These are phyloP conservation scores for Phytophthora cryptogea DNA, from an alignment of 352 stramenopile genomes.

Conservation along the genomic window DNA sequence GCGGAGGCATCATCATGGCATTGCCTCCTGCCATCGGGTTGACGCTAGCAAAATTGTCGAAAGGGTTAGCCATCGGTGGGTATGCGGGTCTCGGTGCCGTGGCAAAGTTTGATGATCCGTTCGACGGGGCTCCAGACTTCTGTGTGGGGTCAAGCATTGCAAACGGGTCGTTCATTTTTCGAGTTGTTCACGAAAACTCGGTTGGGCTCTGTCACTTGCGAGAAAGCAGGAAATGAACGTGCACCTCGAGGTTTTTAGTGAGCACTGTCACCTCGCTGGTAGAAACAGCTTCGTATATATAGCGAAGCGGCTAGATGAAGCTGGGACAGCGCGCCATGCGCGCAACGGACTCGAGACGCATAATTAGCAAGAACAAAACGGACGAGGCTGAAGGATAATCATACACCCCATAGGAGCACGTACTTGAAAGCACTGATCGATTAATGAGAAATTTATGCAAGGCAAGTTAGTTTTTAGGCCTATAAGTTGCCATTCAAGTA, in stretches of 20 bases:
- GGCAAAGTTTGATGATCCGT: slow-evolving; percentile 18
- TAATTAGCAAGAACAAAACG: slow-evolving; percentile 32
- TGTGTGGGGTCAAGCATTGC: slow-evolving; percentile 56
- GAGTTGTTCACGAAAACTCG: slow-evolving; percentile 11
- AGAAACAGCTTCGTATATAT: slow-evolving; percentile 34
- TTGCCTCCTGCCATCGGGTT: slow-evolving; percentile 23
- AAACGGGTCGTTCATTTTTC: slow-evolving; percentile 71
- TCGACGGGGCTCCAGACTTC: slow-evolving; percentile 32
- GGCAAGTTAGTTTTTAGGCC: neutral
- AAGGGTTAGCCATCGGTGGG: slow-evolving; percentile 39
- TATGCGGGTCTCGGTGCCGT: slow-evolving; percentile 22
- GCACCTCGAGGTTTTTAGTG: slow-evolving; percentile 9
- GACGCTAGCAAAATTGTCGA: slow-evolving; percentile 30
- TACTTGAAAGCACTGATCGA: neutral
- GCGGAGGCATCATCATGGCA: slow-evolving; percentile 34
- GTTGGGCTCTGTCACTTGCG: slow-evolving; percentile 15
- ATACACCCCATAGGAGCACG: neutral
- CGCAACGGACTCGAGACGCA: slow-evolving; percentile 25
- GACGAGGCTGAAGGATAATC: slow-evolving; percentile 12
- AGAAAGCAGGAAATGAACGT: slow-evolving; percentile 33
- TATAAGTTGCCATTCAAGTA: neutral
- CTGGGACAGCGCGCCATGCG: slow-evolving; percentile 11
- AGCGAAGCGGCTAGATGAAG: slow-evolving; percentile 12
- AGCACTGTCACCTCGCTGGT: slow-evolving; percentile 4
- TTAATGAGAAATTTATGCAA: slow-evolving; percentile 27